Percentiles rank a stretch among this genome's conserved stretches.
Evolutionary conservation across 306 rosid genomes (phyloP).

Genomic region (Dalbergia cultrata): DNA sequence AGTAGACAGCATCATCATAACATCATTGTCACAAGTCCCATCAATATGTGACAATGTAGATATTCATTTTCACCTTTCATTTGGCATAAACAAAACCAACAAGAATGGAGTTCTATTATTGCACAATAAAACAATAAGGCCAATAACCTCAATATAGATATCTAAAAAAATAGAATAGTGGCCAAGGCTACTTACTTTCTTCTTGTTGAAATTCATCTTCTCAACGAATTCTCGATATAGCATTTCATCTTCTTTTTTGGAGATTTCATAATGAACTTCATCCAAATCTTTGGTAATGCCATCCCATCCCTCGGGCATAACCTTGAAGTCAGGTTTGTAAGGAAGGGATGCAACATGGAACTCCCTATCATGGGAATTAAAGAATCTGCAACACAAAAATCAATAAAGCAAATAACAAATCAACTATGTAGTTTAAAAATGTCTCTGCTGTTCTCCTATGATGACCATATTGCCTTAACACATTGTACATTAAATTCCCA

Average conservation of each 20-base stretch:
- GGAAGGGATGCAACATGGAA: conserved; percentile 97
- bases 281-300: conserved; percentile 90
- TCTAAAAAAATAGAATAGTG: not conserved
- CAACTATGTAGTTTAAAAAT: not conserved
- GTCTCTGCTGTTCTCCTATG: not conserved
- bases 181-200: conserved; percentile 72
- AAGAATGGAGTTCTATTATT: not conserved
- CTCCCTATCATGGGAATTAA: conserved; percentile 87
- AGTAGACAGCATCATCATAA: not conserved
- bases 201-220: conserved; percentile 87
- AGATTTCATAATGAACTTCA: conserved; percentile 93
- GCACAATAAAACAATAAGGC: conserved; percentile 5
- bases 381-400: conserved; percentile 67
- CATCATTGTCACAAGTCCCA: conserved; percentile 1
- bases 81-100: not conserved
- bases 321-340: conserved; percentile 94
- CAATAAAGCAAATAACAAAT: not conserved
- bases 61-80: not conserved
- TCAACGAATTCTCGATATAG: conserved; percentile 83
- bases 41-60: not conserved
- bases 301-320: conserved; percentile 99
- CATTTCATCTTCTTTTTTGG: conserved; percentile 90
- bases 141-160: conserved; percentile 5
- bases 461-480: not conserved
- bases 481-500: conserved; percentile 14